A percentile compares a stretch with the other conserved stretches of the same genome.
These are phyloP conservation scores for Microascus cirrosus DNA, from an alignment of 2,329 filamentous ascomycete genomes.

Conservation along the genomic window DNA sequence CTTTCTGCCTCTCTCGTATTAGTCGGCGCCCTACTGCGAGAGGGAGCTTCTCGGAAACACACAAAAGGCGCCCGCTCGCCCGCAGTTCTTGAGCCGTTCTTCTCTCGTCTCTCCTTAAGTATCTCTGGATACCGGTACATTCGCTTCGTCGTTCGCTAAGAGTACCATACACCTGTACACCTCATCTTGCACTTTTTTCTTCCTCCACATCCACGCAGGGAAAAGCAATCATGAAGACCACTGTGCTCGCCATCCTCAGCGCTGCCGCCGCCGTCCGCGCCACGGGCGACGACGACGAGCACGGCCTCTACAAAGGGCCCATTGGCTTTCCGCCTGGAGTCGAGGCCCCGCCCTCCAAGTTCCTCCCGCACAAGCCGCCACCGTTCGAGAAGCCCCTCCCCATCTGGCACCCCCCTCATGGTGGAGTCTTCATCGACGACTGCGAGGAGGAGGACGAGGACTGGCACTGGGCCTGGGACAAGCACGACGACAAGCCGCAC, in stretches of 20 bases:
- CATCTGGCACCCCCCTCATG: conserved; percentile 25
- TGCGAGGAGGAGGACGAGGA: conserved; percentile 18
- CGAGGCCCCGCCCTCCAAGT: conserved; percentile 9
- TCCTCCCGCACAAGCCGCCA: conserved; percentile 9
- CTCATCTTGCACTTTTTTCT: neutral
- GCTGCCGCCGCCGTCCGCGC: conserved; percentile 8
- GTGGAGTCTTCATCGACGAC: conserved; percentile 21
- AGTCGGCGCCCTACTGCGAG: neutral
- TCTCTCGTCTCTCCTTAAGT: conserved; percentile 7
- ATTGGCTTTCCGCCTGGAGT: conserved; percentile 13
- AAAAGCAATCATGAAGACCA: conserved; percentile 9
- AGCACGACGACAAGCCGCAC: conserved; percentile 13
- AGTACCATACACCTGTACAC: neutral
- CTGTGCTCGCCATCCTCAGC: conserved; percentile 8
- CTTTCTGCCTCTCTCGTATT: neutral
- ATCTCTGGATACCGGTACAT: conserved; percentile 12
- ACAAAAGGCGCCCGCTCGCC: conserved; percentile 7
- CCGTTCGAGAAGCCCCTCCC: conserved; percentile 11
- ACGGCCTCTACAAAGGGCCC: conserved; percentile 7
- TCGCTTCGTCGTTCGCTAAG: conserved; percentile 10
- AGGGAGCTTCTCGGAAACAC: neutral
- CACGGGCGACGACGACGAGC: neutral
- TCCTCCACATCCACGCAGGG: neutral
- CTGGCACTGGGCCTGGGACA: conserved; percentile 25
- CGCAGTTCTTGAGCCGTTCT: neutral